Evolutionary conservation across 345 rosid genomes (phyloP).

Genomic region (Capsella bursapastoris): DNA sequence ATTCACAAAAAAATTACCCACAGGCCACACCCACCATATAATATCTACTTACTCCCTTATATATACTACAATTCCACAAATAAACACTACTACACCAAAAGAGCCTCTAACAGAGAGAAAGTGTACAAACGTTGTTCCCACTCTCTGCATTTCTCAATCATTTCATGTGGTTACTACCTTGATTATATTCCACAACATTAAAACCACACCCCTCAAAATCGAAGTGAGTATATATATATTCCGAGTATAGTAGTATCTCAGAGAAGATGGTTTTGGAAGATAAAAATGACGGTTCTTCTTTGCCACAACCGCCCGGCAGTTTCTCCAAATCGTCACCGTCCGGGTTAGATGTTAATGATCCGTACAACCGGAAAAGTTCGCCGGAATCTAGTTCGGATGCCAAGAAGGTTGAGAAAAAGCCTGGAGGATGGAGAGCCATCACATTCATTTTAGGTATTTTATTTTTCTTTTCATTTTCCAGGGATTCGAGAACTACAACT

Average conservation of each 20-base stretch:
- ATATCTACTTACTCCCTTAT: constrained; percentile 36
- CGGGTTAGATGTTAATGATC: constrained; percentile 28
- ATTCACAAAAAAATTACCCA: constrained; percentile 27
- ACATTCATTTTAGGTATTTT: constrained; percentile 69
- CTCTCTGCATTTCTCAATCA: constrained; percentile 31
- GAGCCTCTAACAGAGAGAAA: constrained; percentile 13
- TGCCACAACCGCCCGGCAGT: constrained; percentile 15
- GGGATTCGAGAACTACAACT: background rate
- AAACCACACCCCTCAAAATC: constrained; percentile 9
- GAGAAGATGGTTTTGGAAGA: constrained; percentile 35
- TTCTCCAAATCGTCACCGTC: constrained; percentile 28
- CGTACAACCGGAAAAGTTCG: constrained; percentile 14
- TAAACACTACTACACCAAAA: constrained; percentile 8
- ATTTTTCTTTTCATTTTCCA: background rate
- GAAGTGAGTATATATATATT: constrained; percentile 28
- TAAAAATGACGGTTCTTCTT: constrained; percentile 17
- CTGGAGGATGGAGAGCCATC: constrained; percentile 87
- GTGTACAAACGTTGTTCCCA: constrained; percentile 17
- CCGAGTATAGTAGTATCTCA: constrained; percentile 15
- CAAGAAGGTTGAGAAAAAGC: constrained; percentile 47
- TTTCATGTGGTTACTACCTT: constrained; percentile 24
- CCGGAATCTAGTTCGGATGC: constrained; percentile 16
- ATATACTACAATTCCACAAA: constrained; percentile 17
- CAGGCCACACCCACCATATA: constrained; percentile 17
- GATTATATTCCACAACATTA: constrained; percentile 22